Evolutionary conservation across 2,329 filamentous ascomycete species (phyloP).

Genomic region (Chrysoporthe deuterocubensis): DNA sequence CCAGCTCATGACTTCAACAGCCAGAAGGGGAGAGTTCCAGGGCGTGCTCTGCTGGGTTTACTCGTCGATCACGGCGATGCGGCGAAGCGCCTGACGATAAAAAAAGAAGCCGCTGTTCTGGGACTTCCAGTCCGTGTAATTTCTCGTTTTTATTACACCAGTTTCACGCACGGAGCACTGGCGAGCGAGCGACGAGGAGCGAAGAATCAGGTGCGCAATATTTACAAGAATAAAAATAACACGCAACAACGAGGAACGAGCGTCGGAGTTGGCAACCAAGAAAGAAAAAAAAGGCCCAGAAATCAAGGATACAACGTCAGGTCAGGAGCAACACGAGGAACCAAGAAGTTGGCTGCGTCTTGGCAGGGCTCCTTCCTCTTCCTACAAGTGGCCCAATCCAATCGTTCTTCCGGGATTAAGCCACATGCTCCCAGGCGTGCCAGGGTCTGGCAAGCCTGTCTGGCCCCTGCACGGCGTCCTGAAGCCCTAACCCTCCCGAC

Average conservation of each 20-base stretch:
- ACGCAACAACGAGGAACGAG: neutral
- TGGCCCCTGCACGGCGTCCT: neutral
- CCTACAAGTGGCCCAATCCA: neutral
- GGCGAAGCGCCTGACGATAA: neutral
- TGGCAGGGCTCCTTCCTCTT: constrained; percentile 8
- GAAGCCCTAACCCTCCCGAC: neutral
- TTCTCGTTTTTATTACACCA: neutral
- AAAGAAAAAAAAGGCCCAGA: neutral
- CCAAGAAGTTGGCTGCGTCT: neutral
- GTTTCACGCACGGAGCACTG: neutral
- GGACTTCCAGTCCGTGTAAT: neutral
- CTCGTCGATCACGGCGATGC: neutral
- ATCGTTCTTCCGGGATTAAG: neutral
- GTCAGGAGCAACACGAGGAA: constrained; percentile 9
- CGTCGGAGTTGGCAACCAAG: neutral
- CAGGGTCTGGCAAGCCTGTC: neutral
- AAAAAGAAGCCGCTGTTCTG: neutral
- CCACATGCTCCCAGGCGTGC: constrained; percentile 8
- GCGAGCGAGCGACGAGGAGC: neutral
- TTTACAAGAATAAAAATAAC: neutral
- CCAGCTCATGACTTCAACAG: constrained; percentile 20
- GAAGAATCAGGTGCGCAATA: neutral
- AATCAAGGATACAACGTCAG: constrained; percentile 10
- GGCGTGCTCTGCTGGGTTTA: neutral
- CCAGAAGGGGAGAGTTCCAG: neutral